phyloP scores from a whole-genome alignment of 2,329 filamentous ascomycete genomes.

The Cercospora berteroae region DNA sequence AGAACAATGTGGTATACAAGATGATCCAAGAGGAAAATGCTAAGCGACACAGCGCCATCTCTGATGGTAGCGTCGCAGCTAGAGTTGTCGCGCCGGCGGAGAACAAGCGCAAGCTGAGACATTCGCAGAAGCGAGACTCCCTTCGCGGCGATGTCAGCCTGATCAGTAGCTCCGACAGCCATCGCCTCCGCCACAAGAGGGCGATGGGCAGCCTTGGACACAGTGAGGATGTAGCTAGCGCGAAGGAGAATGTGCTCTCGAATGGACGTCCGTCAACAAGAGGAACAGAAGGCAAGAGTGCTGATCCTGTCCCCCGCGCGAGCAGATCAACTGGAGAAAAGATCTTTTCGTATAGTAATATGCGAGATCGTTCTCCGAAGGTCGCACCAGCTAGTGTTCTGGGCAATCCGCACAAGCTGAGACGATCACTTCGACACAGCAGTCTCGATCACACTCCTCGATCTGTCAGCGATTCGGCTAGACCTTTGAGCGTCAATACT shows the following conservation, averaged over 20 bases:
- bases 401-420: slow-evolving; percentile 19
- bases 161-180: slow-evolving; percentile 23
- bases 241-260: background rate
- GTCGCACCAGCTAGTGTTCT: slow-evolving; percentile 16
- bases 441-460: slow-evolving; percentile 16
- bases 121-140: slow-evolving; percentile 28
- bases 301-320: slow-evolving; percentile 2
- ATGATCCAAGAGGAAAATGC: slow-evolving; percentile 32
- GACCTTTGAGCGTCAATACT: slow-evolving; percentile 17
- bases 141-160: slow-evolving; percentile 28
- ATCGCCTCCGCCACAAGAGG: slow-evolving; percentile 23
- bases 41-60: slow-evolving; percentile 32
- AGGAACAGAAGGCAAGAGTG: background rate
- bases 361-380: slow-evolving; percentile 12
- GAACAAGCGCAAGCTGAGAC: slow-evolving; percentile 27
- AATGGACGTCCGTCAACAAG: slow-evolving; percentile 2
- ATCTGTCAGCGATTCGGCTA: slow-evolving; percentile 13
- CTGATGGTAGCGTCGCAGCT: slow-evolving; percentile 26
- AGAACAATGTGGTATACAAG: slow-evolving; percentile 27
- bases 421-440: slow-evolving; percentile 21
- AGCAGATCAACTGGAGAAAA: slow-evolving; percentile 16
- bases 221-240: slow-evolving; percentile 7
- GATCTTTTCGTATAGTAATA: slow-evolving; percentile 16
- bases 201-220: slow-evolving; percentile 18
- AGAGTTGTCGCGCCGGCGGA: slow-evolving; percentile 19